A percentile compares a stretch with the other conserved stretches of the same genome.
phyloP scores from a whole-genome alignment of 805 yeast genomes.

The Kluyveromyces siamensis region DNA sequence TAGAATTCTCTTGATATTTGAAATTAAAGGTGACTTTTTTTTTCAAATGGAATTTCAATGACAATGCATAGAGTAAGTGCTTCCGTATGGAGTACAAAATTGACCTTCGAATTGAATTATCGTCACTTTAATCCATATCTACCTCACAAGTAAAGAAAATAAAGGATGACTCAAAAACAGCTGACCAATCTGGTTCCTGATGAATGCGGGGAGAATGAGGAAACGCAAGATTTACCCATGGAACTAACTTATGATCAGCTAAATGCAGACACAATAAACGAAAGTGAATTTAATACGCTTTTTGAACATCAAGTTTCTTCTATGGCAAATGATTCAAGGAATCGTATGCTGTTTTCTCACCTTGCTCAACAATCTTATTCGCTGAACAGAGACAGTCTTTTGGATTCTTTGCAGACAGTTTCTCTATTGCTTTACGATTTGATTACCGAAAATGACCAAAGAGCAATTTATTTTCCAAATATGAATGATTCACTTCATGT shows the following conservation, averaged over 20 bases:
- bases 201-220: slow-evolving; percentile 6
- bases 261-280: neutral
- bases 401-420: slow-evolving; percentile 48
- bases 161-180: neutral
- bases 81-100: too few species aligned
- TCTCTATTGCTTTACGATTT: slow-evolving; percentile 43
- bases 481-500: slow-evolving; percentile 22
- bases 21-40: neutral
- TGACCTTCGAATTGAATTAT: too few species aligned
- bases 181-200: neutral
- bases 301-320: slow-evolving; percentile 4
- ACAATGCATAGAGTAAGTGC: too few species aligned
- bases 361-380: slow-evolving; percentile 70
- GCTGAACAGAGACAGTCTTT: slow-evolving; percentile 56
- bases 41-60: neutral
- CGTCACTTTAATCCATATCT: neutral
- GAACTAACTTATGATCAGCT: slow-evolving; percentile 15
- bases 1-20: neutral
- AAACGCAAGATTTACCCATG: slow-evolving; percentile 18
- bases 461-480: slow-evolving; percentile 57
- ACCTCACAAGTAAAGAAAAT: neutral
- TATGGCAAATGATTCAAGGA: slow-evolving; percentile 12
- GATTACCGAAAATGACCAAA: slow-evolving; percentile 42
- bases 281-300: slow-evolving; percentile 9
- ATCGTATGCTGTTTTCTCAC: slow-evolving; percentile 28